Evolutionary conservation across 192 early-diverging fungal genomes (phyloP).

Genomic region (Backusella australiensis): DNA sequence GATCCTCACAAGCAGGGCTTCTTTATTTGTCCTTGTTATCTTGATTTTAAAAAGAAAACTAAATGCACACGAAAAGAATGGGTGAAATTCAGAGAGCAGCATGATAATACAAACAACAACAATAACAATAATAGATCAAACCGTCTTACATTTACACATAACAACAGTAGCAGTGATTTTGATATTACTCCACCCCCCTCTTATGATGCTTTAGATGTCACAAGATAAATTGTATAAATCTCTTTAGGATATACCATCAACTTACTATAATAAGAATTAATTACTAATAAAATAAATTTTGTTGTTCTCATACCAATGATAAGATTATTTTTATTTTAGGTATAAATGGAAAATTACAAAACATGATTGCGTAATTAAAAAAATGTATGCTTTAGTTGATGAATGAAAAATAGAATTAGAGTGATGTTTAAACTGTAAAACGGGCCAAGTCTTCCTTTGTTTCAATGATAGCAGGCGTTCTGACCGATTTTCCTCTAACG

Average conservation of each 20-base stretch:
- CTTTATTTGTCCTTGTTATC: conserved; percentile 26
- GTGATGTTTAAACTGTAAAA: not conserved
- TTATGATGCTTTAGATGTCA: not conserved
- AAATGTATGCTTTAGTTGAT: not conserved
- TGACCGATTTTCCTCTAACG: conserved; percentile 68
- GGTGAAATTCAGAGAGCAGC: not conserved
- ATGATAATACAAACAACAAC: not conserved
- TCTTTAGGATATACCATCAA: not conserved
- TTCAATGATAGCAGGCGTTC: conserved; percentile 51
- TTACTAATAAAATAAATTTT: not conserved
- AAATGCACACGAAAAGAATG: conserved; percentile 12
- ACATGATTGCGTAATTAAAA: not conserved
- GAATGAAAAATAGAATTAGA: not conserved
- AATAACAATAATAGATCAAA: not conserved
- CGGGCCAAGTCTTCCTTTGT: conserved; percentile 34
- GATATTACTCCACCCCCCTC: not conserved
- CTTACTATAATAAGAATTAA: not conserved
- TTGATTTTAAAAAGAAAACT: conserved; percentile 18
- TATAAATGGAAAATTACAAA: not conserved
- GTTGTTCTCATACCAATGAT: not conserved
- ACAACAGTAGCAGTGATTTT: not conserved
- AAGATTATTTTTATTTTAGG: not conserved
- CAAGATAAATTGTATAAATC: not conserved
- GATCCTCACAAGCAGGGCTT: not conserved
- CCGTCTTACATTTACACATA: not conserved